Evolutionary conservation across 345 rosid species (phyloP).

Genomic region (Capsella bursapastoris): DNA sequence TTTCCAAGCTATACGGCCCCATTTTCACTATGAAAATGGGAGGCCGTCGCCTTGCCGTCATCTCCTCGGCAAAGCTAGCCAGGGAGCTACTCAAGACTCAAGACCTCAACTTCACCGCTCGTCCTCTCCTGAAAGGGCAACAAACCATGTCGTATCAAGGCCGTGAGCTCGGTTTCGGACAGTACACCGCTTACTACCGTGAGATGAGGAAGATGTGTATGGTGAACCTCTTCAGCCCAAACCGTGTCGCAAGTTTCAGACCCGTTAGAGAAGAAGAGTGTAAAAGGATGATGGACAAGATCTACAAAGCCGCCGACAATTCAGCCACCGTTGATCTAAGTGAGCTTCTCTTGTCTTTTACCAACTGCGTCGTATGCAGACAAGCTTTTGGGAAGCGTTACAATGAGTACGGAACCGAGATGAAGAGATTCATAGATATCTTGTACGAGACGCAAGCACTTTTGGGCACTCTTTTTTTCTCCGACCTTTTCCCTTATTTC

Average conservation of each 20-base stretch:
- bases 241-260: conserved; percentile 42
- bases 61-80: conserved; percentile 40
- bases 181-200: conserved; percentile 43
- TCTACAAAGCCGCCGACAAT: conserved; percentile 39
- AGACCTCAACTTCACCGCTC: conserved; percentile 42
- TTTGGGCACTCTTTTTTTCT: conserved; percentile 43
- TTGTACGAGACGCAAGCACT: conserved; percentile 47
- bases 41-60: conserved; percentile 24
- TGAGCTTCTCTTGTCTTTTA: conserved; percentile 42
- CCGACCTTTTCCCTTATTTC: conserved; percentile 50
- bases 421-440: conserved; percentile 45
- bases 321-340: conserved; percentile 40
- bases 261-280: conserved; percentile 46
- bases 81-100: conserved; percentile 38
- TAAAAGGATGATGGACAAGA: conserved; percentile 41
- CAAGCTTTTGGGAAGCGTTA: conserved; percentile 49
- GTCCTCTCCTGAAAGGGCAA: conserved; percentile 41
- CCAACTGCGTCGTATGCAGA: conserved; percentile 44
- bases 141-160: conserved; percentile 46
- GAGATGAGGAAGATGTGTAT: conserved; percentile 47
- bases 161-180: conserved; percentile 44
- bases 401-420: conserved; percentile 47
- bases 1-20: conserved; percentile 39
- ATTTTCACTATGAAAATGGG: conserved; percentile 42
- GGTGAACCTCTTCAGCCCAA: conserved; percentile 44